These are phyloP conservation scores for Fusarium napiforme DNA, from an alignment of 2,329 filamentous ascomycete genomes.

Conservation along the genomic window DNA sequence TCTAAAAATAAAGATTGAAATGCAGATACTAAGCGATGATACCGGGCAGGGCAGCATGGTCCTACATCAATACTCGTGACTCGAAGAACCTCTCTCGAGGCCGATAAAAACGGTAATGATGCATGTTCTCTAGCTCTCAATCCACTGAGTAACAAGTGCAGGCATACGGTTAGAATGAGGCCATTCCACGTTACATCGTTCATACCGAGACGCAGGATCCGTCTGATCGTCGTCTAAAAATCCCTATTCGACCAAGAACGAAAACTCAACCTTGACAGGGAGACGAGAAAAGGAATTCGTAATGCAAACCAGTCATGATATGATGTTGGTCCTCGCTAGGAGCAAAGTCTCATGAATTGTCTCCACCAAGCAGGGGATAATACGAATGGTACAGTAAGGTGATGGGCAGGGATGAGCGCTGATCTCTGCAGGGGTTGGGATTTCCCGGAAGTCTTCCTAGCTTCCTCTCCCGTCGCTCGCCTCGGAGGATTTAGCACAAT, in stretches of 20 bases:
- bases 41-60: background rate
- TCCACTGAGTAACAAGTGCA: accelerated
- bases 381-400: background rate
- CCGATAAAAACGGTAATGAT: background rate
- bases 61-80: too few relatives aligned
- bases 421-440: background rate
- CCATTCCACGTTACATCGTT: background rate
- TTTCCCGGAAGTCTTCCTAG: background rate
- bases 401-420: background rate
- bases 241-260: background rate
- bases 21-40: background rate
- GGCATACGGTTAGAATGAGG: background rate
- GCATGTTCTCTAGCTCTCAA: accelerated
- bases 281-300: background rate
- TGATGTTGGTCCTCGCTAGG: background rate
- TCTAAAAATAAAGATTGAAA: background rate
- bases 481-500: background rate
- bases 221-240: background rate
- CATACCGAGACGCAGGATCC: background rate
- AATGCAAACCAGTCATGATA: background rate
- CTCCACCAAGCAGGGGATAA: background rate
- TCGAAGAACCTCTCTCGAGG: too few relatives aligned
- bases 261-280: too few relatives aligned
- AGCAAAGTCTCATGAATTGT: background rate
- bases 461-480: background rate